Evolutionary conservation across 768 basidiomycete genomes (phyloP).

Genomic region (Termitomyces sp.): DNA sequence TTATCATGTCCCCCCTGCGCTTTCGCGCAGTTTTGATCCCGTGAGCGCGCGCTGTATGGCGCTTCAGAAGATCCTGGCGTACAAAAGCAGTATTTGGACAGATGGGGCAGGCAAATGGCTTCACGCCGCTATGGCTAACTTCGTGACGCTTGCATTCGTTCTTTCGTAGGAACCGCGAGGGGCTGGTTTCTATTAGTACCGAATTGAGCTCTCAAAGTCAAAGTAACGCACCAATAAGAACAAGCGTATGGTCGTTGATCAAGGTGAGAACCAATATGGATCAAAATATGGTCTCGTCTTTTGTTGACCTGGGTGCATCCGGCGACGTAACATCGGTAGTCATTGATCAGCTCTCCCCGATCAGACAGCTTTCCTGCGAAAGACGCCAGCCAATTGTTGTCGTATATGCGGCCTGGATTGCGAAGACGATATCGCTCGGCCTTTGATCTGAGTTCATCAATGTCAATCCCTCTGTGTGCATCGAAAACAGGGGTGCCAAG

Average conservation of each 20-base stretch:
- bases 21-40: slow-evolving; percentile 33
- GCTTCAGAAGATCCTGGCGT: slow-evolving; percentile 65
- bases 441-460: slow-evolving; percentile 52
- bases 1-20: slow-evolving; percentile 5
- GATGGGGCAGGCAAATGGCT: slow-evolving; percentile 58
- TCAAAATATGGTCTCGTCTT: slow-evolving; percentile 71
- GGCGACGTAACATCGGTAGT: slow-evolving; percentile 67
- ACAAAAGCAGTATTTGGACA: slow-evolving; percentile 59
- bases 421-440: slow-evolving; percentile 54
- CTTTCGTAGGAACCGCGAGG: slow-evolving; percentile 65
- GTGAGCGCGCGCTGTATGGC: slow-evolving; percentile 63
- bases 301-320: slow-evolving; percentile 71
- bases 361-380: slow-evolving; percentile 67
- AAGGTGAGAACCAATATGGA: slow-evolving; percentile 72
- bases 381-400: slow-evolving; percentile 62
- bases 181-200: slow-evolving; percentile 34
- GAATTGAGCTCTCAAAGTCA: not conserved
- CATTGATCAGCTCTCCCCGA: slow-evolving; percentile 53
- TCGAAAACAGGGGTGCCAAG: slow-evolving; percentile 58
- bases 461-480: slow-evolving; percentile 59
- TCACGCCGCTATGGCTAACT: slow-evolving; percentile 55
- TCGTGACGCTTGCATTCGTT: slow-evolving; percentile 80
- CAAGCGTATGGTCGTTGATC: slow-evolving; percentile 68
- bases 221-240: slow-evolving; percentile 53
- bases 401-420: slow-evolving; percentile 57